Evolutionary conservation across 2,329 filamentous ascomycete genomes (phyloP).

Genomic region (Penicillium expansum): DNA sequence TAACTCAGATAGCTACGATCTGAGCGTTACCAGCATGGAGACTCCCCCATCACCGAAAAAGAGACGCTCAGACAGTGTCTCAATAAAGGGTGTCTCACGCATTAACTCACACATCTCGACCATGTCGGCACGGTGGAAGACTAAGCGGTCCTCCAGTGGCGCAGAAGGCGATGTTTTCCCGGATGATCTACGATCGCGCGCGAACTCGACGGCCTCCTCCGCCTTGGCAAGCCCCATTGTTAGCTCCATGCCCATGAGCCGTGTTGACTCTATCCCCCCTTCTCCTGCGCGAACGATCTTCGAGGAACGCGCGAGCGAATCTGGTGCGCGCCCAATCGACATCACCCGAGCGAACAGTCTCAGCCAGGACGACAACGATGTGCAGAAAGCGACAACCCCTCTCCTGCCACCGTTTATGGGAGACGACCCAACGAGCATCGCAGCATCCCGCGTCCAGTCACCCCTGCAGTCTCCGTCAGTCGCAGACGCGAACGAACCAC

Average conservation of each 20-base stretch:
- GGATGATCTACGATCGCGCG: slow-evolving; percentile 40
- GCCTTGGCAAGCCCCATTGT: slow-evolving; percentile 37
- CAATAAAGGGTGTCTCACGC: slow-evolving; percentile 58
- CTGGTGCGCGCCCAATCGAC: slow-evolving; percentile 53
- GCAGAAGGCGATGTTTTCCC: slow-evolving; percentile 29
- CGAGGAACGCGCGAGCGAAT: slow-evolving; percentile 51
- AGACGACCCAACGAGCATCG: slow-evolving; percentile 48
- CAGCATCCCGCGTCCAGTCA: slow-evolving; percentile 63
- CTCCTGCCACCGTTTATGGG: slow-evolving; percentile 79
- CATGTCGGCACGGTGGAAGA: slow-evolving; percentile 54
- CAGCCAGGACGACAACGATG: slow-evolving; percentile 51
- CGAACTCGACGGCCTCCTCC: slow-evolving; percentile 43
- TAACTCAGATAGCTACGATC: slow-evolving; percentile 42
- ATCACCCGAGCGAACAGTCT: slow-evolving; percentile 53
- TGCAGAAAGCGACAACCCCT: slow-evolving; percentile 73
- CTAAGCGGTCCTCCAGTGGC: slow-evolving; percentile 38
- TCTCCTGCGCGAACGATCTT: slow-evolving; percentile 65
- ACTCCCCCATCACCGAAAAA: slow-evolving; percentile 55
- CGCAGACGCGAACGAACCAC: slow-evolving; percentile 55
- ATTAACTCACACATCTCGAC: slow-evolving; percentile 69
- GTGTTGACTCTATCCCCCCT: slow-evolving; percentile 55
- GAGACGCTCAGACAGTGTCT: slow-evolving; percentile 51
- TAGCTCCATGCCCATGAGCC: slow-evolving; percentile 35
- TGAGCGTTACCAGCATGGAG: slow-evolving; percentile 63
- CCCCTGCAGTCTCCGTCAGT: slow-evolving; percentile 84